Base-by-base conservation (phyloP, 768 basidiomycete species). In the Fistulinella prunicolor region DNA sequence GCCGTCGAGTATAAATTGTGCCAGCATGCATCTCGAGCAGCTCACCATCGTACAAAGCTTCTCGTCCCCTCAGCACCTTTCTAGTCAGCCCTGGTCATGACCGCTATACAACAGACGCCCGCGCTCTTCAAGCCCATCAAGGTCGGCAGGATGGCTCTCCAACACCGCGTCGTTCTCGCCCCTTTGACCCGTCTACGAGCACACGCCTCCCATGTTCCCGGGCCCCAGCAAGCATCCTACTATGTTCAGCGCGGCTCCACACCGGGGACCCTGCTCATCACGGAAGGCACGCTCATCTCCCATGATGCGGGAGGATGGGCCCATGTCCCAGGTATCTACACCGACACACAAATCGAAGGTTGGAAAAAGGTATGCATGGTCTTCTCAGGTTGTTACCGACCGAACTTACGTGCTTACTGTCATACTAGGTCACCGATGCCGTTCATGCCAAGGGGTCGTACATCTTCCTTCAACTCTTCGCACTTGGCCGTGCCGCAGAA, bases 321-420 rank as follows among this genome's bases (percentile, higher is more conserved):
- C 2, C 64, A 79, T 46, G 73, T 77, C 0, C 86, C 86, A 2
- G 86, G 86, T 1, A 79, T 87, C 45, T 87, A 77, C 72, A 79
- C 61, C n/a, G 61, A 75, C 3, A 79, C 75, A 20, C 87, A 91
- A 53, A 74, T 74, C 24, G 49, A 57, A 9, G 72, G 55, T 0
- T 83, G 81, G 82, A 79, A 75, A 54, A 55, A 62, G 55, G 76
- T 76, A 26, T 7, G 38, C 28, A n/a, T 12, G 1, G 0, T 20
- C 13, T 7, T 6, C 10, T 26, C 24, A 2, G 1, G 13, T 23
- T 12, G 10, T 16, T 22, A 16, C 23, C 13, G 17, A 22, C 10
- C 24, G 8, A 9, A 20, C 35, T 49, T 6, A 38, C 9, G 8
- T 28, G n/a, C 1, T 44, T 21, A 23, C 8, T 12, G 17, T 21